These are phyloP conservation scores for Clonostachys sp. DNA, from an alignment of 2,329 filamentous ascomycete species.

Conservation along the genomic window DNA sequence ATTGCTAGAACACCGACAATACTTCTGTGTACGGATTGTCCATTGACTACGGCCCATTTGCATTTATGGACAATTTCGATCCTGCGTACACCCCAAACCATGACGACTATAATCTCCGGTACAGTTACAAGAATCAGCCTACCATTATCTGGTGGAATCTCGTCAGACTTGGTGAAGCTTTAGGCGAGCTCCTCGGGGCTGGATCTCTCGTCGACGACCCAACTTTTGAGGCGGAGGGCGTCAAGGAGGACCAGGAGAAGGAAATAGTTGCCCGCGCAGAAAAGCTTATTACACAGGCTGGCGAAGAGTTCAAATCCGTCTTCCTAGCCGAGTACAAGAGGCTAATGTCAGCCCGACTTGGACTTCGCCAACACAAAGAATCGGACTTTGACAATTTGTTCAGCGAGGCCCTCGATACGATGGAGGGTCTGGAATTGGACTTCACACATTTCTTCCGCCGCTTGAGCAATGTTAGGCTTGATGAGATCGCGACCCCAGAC, in stretches of 20 bases:
- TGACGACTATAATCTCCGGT: slow-evolving; percentile 82
- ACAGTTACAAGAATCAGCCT: slow-evolving; percentile 90
- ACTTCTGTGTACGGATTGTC: slow-evolving; percentile 86
- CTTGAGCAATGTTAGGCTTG: slow-evolving; percentile 59
- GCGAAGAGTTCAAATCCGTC: slow-evolving; percentile 83
- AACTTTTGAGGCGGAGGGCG: slow-evolving; percentile 67
- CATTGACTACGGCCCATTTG: slow-evolving; percentile 94
- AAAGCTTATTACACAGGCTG: slow-evolving; percentile 71
- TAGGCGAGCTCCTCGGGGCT: slow-evolving; percentile 84
- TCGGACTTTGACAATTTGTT: slow-evolving; percentile 78
- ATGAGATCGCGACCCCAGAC: slow-evolving; percentile 60
- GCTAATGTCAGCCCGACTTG: slow-evolving; percentile 76
- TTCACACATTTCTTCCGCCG: slow-evolving; percentile 93
- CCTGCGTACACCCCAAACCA: slow-evolving; percentile 94
- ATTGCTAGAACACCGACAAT: slow-evolving; percentile 78
- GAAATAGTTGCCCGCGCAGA: slow-evolving; percentile 75
- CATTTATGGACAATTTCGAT: slow-evolving; percentile 96
- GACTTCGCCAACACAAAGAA: slow-evolving; percentile 64
- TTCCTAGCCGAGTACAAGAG: slow-evolving; percentile 88
- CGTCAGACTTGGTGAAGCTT: slow-evolving; percentile 80
- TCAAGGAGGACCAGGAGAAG: slow-evolving; percentile 56
- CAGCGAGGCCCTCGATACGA: slow-evolving; percentile 73
- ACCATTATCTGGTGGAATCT: slow-evolving; percentile 99
- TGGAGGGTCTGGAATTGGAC: slow-evolving; percentile 81
- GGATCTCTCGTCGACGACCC: slow-evolving; percentile 68